Percentiles rank a stretch among this genome's conserved stretches.
Conservation (phyloP, 768 basidiomycete genomes). For the Coprinopsis cinerea region DNA sequence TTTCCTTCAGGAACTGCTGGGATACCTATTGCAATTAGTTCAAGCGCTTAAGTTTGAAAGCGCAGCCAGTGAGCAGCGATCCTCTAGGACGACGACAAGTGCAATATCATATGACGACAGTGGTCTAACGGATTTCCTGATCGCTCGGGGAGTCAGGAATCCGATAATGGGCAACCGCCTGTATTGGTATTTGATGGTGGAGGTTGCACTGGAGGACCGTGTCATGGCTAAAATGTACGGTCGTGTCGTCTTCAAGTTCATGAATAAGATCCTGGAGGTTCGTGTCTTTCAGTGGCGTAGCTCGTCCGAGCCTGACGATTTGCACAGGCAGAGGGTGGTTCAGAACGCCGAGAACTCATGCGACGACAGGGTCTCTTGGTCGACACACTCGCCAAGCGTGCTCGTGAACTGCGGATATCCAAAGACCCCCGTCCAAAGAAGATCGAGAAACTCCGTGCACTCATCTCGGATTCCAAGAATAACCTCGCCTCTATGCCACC, state of each 20-base stretch:
- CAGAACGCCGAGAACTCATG: constrained; percentile 81
- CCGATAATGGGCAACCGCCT: constrained; percentile 83
- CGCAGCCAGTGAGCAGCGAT: constrained; percentile 67
- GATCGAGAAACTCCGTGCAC: constrained; percentile 89
- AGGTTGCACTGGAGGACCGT: constrained; percentile 83
- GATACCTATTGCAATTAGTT: constrained; percentile 93
- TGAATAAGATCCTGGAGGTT: constrained; percentile 87
- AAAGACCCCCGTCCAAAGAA: constrained; percentile 96
- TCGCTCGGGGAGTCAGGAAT: constrained; percentile 78
- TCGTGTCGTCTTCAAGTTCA: constrained; percentile 83
- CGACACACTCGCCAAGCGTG: constrained; percentile 77
- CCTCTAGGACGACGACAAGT: constrained; percentile 64
- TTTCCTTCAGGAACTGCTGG: constrained; percentile 66
- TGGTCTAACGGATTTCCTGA: constrained; percentile 89
- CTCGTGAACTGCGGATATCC: constrained; percentile 79
- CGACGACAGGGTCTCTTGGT: constrained; percentile 89
- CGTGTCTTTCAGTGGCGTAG: constrained; percentile 10
- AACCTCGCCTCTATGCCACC: constrained; percentile 73
- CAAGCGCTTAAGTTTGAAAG: constrained; percentile 98
- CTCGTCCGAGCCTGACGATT: not conserved
- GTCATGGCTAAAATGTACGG: constrained; percentile 91
- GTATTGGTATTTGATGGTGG: constrained; percentile 98
- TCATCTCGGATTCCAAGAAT: constrained; percentile 81
- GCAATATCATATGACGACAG: constrained; percentile 87
- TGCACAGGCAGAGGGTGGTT: constrained; percentile 62